Evolutionary conservation across 352 stramenopile genomes (phyloP), one percentile per base, ranked within the genome.

Genomic region (Phytophthora brassicae): DNA sequence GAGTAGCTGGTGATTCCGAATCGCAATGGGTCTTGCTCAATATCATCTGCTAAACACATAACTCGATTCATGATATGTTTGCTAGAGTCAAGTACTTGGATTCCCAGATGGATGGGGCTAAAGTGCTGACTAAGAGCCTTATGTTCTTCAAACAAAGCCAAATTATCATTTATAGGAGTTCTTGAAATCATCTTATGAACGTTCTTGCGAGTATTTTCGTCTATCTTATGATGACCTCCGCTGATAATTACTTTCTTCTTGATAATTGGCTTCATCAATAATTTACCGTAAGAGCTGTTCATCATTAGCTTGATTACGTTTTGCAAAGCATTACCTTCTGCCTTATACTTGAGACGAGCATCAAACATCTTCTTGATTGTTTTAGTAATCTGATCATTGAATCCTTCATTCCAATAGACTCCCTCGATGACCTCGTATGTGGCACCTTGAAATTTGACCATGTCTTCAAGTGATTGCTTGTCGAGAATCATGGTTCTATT

Each of bases 31-130:
- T 31, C 26, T 13, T 24, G 22, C 1, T 59, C 13, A n/a, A 59
- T 42, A 20, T 50, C 39, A 6, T 58, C 50, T 6, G 50, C 50
- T 1, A 49, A 16, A 23, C 38, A 58, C 39, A 58, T 58, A 5
- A 58, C 50, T 5, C 26, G 7, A 19, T 59, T 59, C 51, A 59
- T 59, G 31, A 59, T 50, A 33, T 44, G 51, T 13, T 59, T 59
- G 23, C 26, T 45, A 20, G 9, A 26, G 16, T 44, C 39, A 16
- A 59, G 41, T 6, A 59, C 20, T 24, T 59, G 39, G 22, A 59
- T 14, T 9, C 51, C 51, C 12, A 59, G 39, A 24, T 59, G 51
- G 42, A 35, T 6, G 5, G 51, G 51, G 26, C 39, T 51, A 16
- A 59, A 59, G 20, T 59, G 51, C 9, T 51, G 2, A 6, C 33